Base-by-base conservation (phyloP, 768 basidiomycete genomes). In the Rubroboletus satanas region DNA sequence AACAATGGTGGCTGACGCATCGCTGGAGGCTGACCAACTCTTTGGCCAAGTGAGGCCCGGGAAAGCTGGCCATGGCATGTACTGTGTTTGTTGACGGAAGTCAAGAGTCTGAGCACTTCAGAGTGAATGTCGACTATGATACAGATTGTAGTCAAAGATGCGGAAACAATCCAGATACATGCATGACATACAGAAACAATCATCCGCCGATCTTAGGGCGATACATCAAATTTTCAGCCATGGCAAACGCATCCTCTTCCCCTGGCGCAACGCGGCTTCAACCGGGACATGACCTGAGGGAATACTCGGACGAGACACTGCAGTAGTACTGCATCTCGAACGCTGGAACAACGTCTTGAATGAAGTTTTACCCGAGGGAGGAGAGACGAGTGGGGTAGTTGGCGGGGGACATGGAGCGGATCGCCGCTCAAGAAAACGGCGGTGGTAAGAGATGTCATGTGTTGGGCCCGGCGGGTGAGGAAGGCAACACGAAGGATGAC, bases 171-270 rank as follows among this genome's bases (percentile, higher is more conserved):
- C 55, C 50, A 57, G 43, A 60, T 63, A 63, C 60, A 69, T 39
- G 53, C 15, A 46, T 39, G 55, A 62, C 63, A 60, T 65, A 69
- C 67, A 57, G 47, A 51, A 54, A 57, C 29, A 55, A 56, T 35
- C 21, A 35, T 52, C 46, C 38, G 28, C 31, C 21, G 6, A 55
- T 56, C 45, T 31, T n/a, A 54, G 36, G 41, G 35, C 7, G 42
- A 45, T 54, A 62, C 36, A 61, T 69, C 54, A 72, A 29, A 67
- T 56, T 59, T 61, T 71, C 52, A 69, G 48, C 67, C 71, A 72
- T 39, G 65, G 61, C 17, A 72, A 54, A 52, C 65, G 66, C 36
- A 62, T 57, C 45, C 66, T 66, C 62, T 67, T 69, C 38, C 64
- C 66, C 51, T 59, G 69, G 52, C 63, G 62, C 39, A 63, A 28